Evolutionary conservation across 768 basidiomycete species (phyloP).

Genomic region (Naganishia vishniacii): DNA sequence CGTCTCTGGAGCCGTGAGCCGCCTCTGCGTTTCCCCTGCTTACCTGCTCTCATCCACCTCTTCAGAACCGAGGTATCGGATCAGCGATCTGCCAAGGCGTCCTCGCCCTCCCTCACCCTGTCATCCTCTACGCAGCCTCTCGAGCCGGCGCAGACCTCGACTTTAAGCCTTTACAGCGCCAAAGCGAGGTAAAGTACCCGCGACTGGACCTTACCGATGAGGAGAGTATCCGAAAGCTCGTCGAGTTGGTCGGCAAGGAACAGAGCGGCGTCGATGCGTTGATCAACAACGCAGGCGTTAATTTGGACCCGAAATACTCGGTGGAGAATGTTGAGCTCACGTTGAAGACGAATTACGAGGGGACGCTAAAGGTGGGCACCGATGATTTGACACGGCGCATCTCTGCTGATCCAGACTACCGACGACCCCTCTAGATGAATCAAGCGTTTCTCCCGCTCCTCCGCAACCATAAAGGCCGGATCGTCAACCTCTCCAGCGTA

Average conservation of each 20-base stretch:
- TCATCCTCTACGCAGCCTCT: slow-evolving; percentile 23
- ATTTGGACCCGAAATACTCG: slow-evolving; percentile 21
- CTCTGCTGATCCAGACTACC: no score
- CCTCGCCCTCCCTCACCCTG: slow-evolving; percentile 10
- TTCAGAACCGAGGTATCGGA: slow-evolving; percentile 28
- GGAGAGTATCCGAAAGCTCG: slow-evolving; percentile 8
- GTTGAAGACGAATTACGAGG: slow-evolving; percentile 21
- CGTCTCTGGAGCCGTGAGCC: slow-evolving; percentile 26
- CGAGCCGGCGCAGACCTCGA: slow-evolving; percentile 21
- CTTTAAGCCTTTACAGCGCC: neutral
- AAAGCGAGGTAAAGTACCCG: slow-evolving; percentile 21
- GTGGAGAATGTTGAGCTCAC: slow-evolving; percentile 22
- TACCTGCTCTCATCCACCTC: neutral
- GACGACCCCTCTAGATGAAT: slow-evolving; percentile 13
- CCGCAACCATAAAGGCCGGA: slow-evolving; percentile 10
- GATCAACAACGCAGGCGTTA: slow-evolving; percentile 26
- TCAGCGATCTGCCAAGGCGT: slow-evolving; percentile 23
- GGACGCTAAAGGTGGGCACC: slow-evolving; percentile 18
- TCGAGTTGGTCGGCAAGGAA: slow-evolving; percentile 7
- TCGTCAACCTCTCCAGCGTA: slow-evolving; percentile 25
- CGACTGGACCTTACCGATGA: slow-evolving; percentile 18
- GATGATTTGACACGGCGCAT: no score
- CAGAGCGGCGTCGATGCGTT: slow-evolving; percentile 23
- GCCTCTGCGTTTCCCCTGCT: neutral
- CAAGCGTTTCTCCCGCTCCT: slow-evolving; percentile 20